Evolutionary conservation across 371 early-diverging fungal species (phyloP).

Genomic region (Mucor saturninus): DNA sequence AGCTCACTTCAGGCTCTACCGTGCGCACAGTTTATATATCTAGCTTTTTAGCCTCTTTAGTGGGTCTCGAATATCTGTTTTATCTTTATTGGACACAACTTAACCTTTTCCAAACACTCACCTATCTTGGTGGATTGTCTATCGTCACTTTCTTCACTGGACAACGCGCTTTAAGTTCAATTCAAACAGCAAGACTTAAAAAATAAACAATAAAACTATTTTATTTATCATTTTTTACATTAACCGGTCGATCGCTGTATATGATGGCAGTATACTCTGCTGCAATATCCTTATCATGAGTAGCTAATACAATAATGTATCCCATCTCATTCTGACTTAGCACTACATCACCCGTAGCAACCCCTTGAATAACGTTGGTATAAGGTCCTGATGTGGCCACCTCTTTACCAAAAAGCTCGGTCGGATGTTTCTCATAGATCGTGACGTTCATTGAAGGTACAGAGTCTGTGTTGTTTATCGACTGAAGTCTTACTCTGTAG

Average conservation of each 20-base stretch:
- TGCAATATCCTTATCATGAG: slow-evolving; percentile 58
- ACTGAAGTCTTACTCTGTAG: slow-evolving; percentile 73
- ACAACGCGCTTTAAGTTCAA: slow-evolving; percentile 55
- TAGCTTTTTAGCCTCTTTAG: slow-evolving; percentile 62
- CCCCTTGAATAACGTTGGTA: slow-evolving; percentile 73
- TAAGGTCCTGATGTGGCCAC: slow-evolving; percentile 77
- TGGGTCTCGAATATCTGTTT: slow-evolving; percentile 62
- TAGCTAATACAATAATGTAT: slow-evolving; percentile 67
- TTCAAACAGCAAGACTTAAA: slow-evolving; percentile 43
- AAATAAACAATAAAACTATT: slow-evolving; percentile 4
- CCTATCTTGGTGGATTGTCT: slow-evolving; percentile 59
- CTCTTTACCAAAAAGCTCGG: slow-evolving; percentile 62
- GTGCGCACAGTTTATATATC: slow-evolving; percentile 49
- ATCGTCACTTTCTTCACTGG: slow-evolving; percentile 66
- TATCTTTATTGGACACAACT: slow-evolving; percentile 74
- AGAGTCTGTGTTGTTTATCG: slow-evolving; percentile 56
- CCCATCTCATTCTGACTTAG: slow-evolving; percentile 57
- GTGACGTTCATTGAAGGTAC: slow-evolving; percentile 76
- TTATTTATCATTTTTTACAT: slow-evolving; percentile 45
- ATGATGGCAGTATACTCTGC: slow-evolving; percentile 60
- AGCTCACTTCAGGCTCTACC: slow-evolving; percentile 30
- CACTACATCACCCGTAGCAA: slow-evolving; percentile 54
- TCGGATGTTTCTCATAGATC: slow-evolving; percentile 66
- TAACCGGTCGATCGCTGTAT: slow-evolving; percentile 67
- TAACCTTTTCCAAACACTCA: slow-evolving; percentile 74